A percentile compares a stretch with the other conserved stretches of the same genome.
These are phyloP conservation scores for Elongisporangium senticosum DNA, from an alignment of 352 stramenopile genomes.

Conservation along the genomic window DNA sequence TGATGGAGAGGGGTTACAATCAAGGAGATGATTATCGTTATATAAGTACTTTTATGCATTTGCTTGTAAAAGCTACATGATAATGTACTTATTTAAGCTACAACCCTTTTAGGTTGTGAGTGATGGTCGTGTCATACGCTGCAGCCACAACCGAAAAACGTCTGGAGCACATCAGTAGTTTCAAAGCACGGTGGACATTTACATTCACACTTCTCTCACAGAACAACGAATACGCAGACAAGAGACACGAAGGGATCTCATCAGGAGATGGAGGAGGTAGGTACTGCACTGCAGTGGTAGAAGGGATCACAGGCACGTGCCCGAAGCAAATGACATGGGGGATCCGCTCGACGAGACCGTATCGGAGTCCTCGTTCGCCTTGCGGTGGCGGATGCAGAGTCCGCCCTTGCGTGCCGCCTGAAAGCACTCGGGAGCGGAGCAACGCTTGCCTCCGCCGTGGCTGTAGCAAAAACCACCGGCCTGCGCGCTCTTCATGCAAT, in stretches of 20 bases:
- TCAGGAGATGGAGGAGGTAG: too few species aligned
- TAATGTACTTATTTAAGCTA: not conserved
- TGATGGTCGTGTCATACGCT: constrained; percentile 15
- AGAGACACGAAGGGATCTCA: too few species aligned
- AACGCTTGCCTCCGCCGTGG: constrained; percentile 74
- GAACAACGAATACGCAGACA: too few species aligned
- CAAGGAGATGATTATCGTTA: not conserved
- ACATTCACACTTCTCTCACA: too few species aligned
- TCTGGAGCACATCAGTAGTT: too few species aligned
- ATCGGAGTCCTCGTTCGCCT: constrained; percentile 9
- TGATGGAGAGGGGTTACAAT: not conserved
- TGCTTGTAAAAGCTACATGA: not conserved
- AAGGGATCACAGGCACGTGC: too few species aligned
- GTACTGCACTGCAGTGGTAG: too few species aligned
- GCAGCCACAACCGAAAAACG: too few species aligned
- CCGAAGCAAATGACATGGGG: too few species aligned
- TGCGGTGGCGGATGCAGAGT: constrained; percentile 77
- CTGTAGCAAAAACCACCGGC: constrained; percentile 76
- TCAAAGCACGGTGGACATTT: too few species aligned
- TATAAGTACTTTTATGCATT: not conserved
- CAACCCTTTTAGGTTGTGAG: constrained; percentile 8
- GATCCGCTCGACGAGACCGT: too few species aligned
- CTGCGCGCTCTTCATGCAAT: constrained; percentile 67
- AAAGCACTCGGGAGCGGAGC: constrained; percentile 60
- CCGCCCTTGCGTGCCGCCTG: constrained; percentile 70